These are phyloP conservation scores for Suhomyces kunorum DNA, from an alignment of 1,139 yeast genomes.

Conservation along the genomic window DNA sequence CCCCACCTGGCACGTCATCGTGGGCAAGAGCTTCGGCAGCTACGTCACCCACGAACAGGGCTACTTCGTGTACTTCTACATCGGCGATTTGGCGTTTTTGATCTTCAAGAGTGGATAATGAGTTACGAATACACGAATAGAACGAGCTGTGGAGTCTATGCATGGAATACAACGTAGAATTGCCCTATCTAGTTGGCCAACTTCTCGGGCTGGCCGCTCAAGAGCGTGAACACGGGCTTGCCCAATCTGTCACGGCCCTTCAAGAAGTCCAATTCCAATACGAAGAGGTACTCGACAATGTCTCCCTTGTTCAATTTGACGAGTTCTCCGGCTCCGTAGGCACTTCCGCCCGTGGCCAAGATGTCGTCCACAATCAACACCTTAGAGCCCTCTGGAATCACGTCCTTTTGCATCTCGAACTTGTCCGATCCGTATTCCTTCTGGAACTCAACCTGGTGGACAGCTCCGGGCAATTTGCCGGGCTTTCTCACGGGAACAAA, in stretches of 20 bases:
- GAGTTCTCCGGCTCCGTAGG: conserved; percentile 88
- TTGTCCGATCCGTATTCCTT: conserved; percentile 93
- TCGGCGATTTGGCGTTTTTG: conserved; percentile 78
- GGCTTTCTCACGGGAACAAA: conserved; percentile 94
- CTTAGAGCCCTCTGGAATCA: conserved; percentile 76
- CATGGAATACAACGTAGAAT: neutral
- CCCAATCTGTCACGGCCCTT: conserved; percentile 87
- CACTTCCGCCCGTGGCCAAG: conserved; percentile 98
- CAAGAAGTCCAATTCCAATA: conserved; percentile 92
- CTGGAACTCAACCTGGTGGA: conserved; percentile 67
- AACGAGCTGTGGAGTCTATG: neutral
- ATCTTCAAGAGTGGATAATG: conserved; percentile 69
- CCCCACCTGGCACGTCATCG: conserved; percentile 92
- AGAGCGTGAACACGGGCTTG: conserved; percentile 83
- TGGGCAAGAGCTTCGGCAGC: conserved; percentile 90
- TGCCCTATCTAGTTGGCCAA: conserved; percentile 8
- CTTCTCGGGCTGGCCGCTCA: conserved; percentile 76
- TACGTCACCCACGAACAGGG: conserved; percentile 91
- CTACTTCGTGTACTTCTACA: conserved; percentile 78
- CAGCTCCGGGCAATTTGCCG: conserved; percentile 92
- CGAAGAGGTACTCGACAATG: conserved; percentile 78
- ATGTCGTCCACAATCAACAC: conserved; percentile 92
- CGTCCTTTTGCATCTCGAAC: conserved; percentile 84
- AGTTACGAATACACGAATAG: conserved; percentile 4
- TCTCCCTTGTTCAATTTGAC: conserved; percentile 57